Evolutionary conservation across 2,329 filamentous ascomycete genomes (phyloP).

Genomic region (Neodidymelliopsis sp.): DNA sequence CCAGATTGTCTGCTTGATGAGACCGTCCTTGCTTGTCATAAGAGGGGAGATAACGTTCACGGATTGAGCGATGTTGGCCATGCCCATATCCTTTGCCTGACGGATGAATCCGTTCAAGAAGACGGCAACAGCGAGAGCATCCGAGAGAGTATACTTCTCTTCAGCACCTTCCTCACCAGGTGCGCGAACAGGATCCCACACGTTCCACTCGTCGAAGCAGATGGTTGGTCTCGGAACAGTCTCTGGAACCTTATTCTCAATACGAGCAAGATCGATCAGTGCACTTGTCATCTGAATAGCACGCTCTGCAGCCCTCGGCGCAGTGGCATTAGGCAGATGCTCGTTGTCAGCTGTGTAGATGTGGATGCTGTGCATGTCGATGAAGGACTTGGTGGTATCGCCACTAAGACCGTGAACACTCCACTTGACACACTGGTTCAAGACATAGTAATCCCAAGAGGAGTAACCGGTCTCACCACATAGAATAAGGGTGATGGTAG

Average conservation of each 20-base stretch:
- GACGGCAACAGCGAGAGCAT: conserved; percentile 75
- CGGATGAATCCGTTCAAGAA: conserved; percentile 81
- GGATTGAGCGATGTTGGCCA: conserved; percentile 80
- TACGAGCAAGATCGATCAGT: conserved; percentile 75
- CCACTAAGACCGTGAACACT: conserved; percentile 59
- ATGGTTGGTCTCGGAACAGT: conserved; percentile 71
- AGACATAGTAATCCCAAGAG: conserved; percentile 76
- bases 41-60: conserved; percentile 81
- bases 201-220: conserved; percentile 88
- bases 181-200: conserved; percentile 77
- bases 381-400: conserved; percentile 58
- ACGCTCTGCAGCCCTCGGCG: conserved; percentile 73
- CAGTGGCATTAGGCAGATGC: conserved; percentile 53
- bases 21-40: conserved; percentile 71
- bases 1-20: conserved; percentile 77
- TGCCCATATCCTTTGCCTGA: conserved; percentile 73
- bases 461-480: conserved; percentile 75
- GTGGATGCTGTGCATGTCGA: conserved; percentile 84
- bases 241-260: conserved; percentile 69
- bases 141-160: conserved; percentile 74
- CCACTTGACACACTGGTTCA: conserved; percentile 70
- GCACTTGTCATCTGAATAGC: conserved; percentile 74
- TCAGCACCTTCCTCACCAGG: conserved; percentile 76
- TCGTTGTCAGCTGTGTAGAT: conserved; percentile 71
- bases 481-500: conserved; percentile 72